Conservation (phyloP, 192 early-diverging fungal genomes). For the Coemansia sp. region DNA sequence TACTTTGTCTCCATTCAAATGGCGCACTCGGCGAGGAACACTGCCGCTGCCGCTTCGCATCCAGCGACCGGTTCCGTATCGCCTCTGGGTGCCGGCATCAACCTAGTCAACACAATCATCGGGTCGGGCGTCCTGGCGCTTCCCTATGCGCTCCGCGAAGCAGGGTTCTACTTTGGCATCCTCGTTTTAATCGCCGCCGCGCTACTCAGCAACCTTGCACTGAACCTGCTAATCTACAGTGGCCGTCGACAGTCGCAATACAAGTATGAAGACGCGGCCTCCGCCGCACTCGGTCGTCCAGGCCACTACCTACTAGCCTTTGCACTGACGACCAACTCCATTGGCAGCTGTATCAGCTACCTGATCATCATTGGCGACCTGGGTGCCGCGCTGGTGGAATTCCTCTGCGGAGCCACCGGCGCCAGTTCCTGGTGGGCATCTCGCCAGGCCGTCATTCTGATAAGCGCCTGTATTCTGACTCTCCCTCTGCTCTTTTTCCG, state of each 20-base stretch:
- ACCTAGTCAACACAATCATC: constrained; percentile 66
- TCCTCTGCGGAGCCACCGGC: constrained; percentile 22
- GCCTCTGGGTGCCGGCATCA: constrained; percentile 49
- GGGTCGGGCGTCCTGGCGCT: constrained; percentile 66
- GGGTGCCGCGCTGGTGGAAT: constrained; percentile 14
- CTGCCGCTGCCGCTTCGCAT: constrained; percentile 11
- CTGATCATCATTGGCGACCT: constrained; percentile 52
- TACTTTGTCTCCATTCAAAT: not conserved
- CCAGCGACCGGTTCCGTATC: constrained; percentile 26
- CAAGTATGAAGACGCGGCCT: constrained; percentile 53
- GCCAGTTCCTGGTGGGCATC: constrained; percentile 4
- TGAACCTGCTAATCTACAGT: constrained; percentile 55
- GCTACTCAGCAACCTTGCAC: constrained; percentile 47
- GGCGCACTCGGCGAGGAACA: not conserved
- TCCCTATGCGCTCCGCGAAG: constrained; percentile 59
- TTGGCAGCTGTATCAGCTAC: constrained; percentile 63
- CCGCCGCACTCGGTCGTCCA: constrained; percentile 47
- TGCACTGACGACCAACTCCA: constrained; percentile 56
- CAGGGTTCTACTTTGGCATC: constrained; percentile 60
- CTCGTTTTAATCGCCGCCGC: constrained; percentile 46
- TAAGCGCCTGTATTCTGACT: constrained; percentile 26
- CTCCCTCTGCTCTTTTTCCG: constrained; percentile 61
- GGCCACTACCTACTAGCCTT: constrained; percentile 55
- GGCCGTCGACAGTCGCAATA: constrained; percentile 52
- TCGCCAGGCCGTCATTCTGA: constrained; percentile 19